Evolutionary conservation across 345 rosid species (phyloP).

Genomic region (Citrus medica): DNA sequence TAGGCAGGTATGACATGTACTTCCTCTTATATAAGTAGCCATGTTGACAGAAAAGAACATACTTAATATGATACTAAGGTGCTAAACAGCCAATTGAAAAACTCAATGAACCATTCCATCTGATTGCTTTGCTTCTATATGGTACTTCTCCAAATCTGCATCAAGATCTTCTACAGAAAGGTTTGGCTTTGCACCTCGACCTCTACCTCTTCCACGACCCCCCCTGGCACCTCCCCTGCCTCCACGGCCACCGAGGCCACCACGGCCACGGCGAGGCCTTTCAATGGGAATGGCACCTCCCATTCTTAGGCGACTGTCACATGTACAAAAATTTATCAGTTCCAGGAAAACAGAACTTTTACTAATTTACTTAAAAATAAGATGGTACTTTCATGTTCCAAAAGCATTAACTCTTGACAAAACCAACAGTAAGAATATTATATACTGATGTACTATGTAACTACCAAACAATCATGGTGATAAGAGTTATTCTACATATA

Average conservation of each 20-base stretch:
- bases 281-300: conserved; percentile 29
- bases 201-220: conserved; percentile 37
- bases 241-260: conserved; percentile 31
- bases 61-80: not conserved
- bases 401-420: not conserved
- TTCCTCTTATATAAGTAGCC: not conserved
- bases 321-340: conserved; percentile 1
- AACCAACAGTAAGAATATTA: not conserved
- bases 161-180: conserved; percentile 56
- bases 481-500: not conserved
- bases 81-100: not conserved
- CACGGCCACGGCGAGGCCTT: conserved; percentile 12
- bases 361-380: not conserved
- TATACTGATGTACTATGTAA: not conserved
- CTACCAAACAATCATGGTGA: not conserved
- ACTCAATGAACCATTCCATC: conserved; percentile 16
- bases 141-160: conserved; percentile 62
- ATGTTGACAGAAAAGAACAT: not conserved
- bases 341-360: not conserved
- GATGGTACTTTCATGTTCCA: not conserved
- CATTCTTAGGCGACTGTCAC: conserved; percentile 39
- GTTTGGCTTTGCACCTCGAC: conserved; percentile 27
- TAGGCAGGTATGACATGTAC: not conserved
- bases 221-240: conserved; percentile 32
- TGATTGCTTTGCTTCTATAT: conserved; percentile 43